Percentiles rank a stretch among this genome's conserved stretches.
Evolutionary conservation across 768 basidiomycete genomes (phyloP).

Genomic region (Podaxis sp.): DNA sequence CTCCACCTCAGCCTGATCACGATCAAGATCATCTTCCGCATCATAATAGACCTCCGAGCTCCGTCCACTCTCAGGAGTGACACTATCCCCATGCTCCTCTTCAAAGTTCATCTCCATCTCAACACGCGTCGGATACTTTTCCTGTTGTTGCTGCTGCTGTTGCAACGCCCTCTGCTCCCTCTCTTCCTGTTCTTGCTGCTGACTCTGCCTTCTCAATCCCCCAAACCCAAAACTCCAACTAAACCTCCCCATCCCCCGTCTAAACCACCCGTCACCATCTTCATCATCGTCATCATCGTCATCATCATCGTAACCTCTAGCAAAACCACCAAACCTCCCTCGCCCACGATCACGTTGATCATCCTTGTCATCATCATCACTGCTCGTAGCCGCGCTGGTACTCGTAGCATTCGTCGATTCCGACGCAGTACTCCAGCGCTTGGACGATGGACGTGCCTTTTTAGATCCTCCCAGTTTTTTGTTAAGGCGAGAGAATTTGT

Average conservation of each 20-base stretch:
- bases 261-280: conserved; percentile 29
- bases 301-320: conserved; percentile 16
- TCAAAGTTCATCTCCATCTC: conserved; percentile 36
- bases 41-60: conserved; percentile 26
- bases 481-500: conserved; percentile 35
- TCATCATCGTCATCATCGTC: conserved; percentile 25
- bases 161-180: conserved; percentile 20
- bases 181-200: conserved; percentile 11
- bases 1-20: conserved; percentile 24
- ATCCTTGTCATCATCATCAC: conserved; percentile 25
- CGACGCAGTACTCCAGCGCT: conserved; percentile 9
- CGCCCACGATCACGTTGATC: conserved; percentile 21
- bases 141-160: conserved; percentile 27
- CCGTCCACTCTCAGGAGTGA: not conserved
- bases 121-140: conserved; percentile 41
- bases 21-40: conserved; percentile 24
- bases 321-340: conserved; percentile 4
- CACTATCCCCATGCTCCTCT: conserved; percentile 18
- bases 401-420: not conserved
- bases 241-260: conserved; percentile 27
- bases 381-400: not conserved
- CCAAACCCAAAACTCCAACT: conserved; percentile 24
- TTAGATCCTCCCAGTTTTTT: conserved; percentile 15
- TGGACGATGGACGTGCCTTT: conserved; percentile 11
- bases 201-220: conserved; percentile 7